Evolutionary conservation across 768 basidiomycete species (phyloP), one percentile per base, ranked within the genome.

Genomic region (Dentipellis fragilis): DNA sequence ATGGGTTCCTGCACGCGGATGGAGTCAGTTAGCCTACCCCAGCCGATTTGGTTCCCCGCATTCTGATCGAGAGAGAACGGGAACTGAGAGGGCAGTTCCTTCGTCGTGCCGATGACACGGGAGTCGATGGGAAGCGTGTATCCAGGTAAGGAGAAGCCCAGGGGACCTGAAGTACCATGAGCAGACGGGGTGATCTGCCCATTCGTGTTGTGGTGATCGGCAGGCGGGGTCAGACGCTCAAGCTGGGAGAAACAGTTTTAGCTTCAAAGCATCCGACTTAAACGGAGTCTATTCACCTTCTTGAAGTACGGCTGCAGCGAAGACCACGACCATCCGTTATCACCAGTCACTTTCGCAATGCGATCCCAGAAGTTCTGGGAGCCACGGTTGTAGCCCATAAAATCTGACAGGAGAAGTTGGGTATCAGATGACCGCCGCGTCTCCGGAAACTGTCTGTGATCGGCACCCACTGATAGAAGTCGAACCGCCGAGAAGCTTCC

Each of bases 301-400:
- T 38, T 36, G 39, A 57, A 51, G 34, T 51, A 46, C 12, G 51
- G 56, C 12, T 48, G 56, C 16, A 57, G 34, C 1, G 35, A 19
- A 17, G 47, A n/a, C 51, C 51, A 57, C 10, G 50, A 62, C 68
- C 68, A 70, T 4, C 64, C 65, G 0, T 19, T 4, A 36, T 70
- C 67, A 12, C 64, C 66, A 10, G 62, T 63, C 9, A 64, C 37
- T 9, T 40, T 36, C 3, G 69, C 69, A n/a, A 54, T 61, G 4
- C 59, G 59, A 54, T 70, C 55, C 47, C 52, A 69, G 48, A 65
- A 62, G 35, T 66, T 64, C 6, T 54, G 23, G 0, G 67, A 62
- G 16, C 63, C 64, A 6, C 68, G 64, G 16, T 63, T 65, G 53
- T 64, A 68, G 3, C 60, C 57, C 61, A 68, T 52, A 23, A 64